Evolutionary conservation across 495 filamentous ascomycete species (phyloP).

Genomic region (Neurospora sp.): DNA sequence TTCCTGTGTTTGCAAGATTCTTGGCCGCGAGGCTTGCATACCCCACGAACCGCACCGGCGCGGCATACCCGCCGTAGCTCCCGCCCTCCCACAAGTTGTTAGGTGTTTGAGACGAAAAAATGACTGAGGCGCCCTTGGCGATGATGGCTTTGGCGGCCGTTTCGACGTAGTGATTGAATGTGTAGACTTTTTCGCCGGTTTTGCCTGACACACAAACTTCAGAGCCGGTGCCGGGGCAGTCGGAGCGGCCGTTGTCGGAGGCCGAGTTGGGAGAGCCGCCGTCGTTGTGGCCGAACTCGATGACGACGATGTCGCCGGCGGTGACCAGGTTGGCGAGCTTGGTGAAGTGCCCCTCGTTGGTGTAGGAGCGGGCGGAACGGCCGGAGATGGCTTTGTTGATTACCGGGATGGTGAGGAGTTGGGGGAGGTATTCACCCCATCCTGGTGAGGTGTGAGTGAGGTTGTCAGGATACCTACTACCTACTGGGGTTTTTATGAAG

Average conservation of each 20-base stretch:
- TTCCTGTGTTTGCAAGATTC: constrained; percentile 18
- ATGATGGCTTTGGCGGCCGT: constrained; percentile 43
- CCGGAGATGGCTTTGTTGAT: constrained; percentile 51
- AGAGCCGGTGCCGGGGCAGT: constrained; percentile 42
- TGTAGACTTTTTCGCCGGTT: constrained; percentile 42
- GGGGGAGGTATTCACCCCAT: constrained; percentile 50
- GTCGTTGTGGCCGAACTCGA: constrained; percentile 60
- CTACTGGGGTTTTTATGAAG: too few relatives aligned
- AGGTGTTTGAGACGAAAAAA: constrained; percentile 48
- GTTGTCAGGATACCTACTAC: background rate
- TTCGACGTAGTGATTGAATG: constrained; percentile 37
- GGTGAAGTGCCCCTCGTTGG: constrained; percentile 49
- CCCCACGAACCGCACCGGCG: constrained; percentile 40
- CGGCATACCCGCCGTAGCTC: constrained; percentile 28
- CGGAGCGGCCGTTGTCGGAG: constrained; percentile 49
- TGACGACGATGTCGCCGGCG: constrained; percentile 46
- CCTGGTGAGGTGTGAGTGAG: constrained; percentile 8
- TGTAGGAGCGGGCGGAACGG: constrained; percentile 50
- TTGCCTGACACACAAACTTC: constrained; percentile 45
- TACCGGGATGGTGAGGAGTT: constrained; percentile 35
- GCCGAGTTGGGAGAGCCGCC: constrained; percentile 44
- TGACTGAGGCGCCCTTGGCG: constrained; percentile 51
- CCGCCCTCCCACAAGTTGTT: constrained; percentile 53
- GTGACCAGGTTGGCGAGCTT: constrained; percentile 38
- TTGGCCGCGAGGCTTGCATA: constrained; percentile 45